Base-by-base conservation (phyloP, 2,329 filamentous ascomycete genomes). In the Nannizziopsis barbatae region DNA sequence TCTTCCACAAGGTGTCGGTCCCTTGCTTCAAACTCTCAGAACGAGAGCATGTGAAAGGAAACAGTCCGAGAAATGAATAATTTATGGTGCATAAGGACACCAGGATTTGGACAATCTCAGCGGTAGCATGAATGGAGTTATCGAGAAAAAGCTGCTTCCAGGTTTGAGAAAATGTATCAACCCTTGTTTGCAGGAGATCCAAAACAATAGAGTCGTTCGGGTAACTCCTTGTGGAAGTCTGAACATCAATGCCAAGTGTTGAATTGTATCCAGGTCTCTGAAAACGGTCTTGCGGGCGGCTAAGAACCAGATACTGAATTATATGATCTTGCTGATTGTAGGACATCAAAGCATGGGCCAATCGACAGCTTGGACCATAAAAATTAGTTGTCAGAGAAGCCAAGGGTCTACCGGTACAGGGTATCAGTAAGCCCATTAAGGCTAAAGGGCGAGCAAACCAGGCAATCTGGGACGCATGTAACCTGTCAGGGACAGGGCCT, bases 391-490 rank as follows among this genome's bases (percentile, higher is more conserved):
- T 49, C 8, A 61, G 52, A 17, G 55, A 35, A 36, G 58, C 52
- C 27, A 64, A 61, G 3, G 63, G 50, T 35, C 71, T 66, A 52
- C 85, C 84, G 33, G 83, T 80, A 57, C 84, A 86, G 12, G 76
- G 74, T 52, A 79, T 71, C n/a, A 95, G 62, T 3, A 94, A 66
- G 54, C 79, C 79, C 33, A 84, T 66, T 17, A 94, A 64, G 54
- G 88, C 79, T 30, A 75, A 60, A 3, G 84, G 79, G 12, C 76
- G 75, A 35, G 80, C 75, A 62, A 84, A 83, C 9, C 71, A 65
- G 1, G 80, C 77, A 55, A 82, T 75, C 14, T 78, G 75, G 4
- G 77, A 75, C n/a, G 80, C 77, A 63, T 84, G 86, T 3, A 73
- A 68, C 48, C 76, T 70, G 58, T 94, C 86, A 14, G 71, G 66